Conservation (phyloP, 2,329 filamentous ascomycete genomes). For the Cladophialophora yegresii region DNA sequence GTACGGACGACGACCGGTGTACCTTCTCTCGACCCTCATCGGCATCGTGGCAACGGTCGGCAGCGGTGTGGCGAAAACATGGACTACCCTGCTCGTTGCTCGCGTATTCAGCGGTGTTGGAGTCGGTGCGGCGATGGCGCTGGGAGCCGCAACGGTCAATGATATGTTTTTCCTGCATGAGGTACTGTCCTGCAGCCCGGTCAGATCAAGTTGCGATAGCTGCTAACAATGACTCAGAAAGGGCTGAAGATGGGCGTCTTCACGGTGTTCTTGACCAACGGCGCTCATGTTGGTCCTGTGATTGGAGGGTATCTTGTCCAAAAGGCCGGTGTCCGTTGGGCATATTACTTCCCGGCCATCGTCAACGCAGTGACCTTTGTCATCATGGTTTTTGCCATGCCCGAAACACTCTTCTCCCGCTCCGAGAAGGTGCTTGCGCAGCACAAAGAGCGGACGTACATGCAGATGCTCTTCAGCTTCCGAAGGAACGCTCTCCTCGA, state of each 20-base stretch:
- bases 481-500: constrained; percentile 9
- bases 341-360: constrained; percentile 24
- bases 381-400: constrained; percentile 24
- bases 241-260: constrained; percentile 19
- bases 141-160: constrained; percentile 19
- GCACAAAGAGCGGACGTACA: constrained; percentile 11
- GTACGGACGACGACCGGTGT: constrained; percentile 41
- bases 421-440: constrained; percentile 15
- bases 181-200: not conserved
- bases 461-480: constrained; percentile 22
- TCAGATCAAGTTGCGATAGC: not conserved
- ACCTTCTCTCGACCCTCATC: constrained; percentile 39
- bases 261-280: constrained; percentile 16
- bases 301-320: constrained; percentile 31
- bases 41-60: constrained; percentile 37
- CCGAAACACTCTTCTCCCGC: constrained; percentile 20
- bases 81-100: constrained; percentile 7
- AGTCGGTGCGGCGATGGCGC: constrained; percentile 16
- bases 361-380: constrained; percentile 27
- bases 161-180: constrained; percentile 22
- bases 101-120: constrained; percentile 16
- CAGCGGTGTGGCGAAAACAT: constrained; percentile 12
- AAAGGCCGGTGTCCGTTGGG: constrained; percentile 28
- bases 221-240: not conserved
- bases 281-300: constrained; percentile 13